These are phyloP conservation scores for Cercospora janseana DNA, from an alignment of 2,329 filamentous ascomycete genomes.

Conservation along the genomic window DNA sequence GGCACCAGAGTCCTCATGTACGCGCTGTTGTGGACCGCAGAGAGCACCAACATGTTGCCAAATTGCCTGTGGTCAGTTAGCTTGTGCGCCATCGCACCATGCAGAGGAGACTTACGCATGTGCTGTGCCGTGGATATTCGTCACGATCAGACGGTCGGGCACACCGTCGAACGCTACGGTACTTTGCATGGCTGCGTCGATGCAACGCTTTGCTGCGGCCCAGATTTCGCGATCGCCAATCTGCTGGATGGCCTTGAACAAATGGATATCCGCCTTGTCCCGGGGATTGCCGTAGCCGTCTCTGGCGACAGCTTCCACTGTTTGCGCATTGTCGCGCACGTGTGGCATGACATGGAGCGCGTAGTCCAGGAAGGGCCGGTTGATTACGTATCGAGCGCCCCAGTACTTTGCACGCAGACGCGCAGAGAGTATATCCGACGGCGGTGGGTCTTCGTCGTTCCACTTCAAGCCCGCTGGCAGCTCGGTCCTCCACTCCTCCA, in stretches of 20 bases:
- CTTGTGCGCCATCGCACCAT: neutral
- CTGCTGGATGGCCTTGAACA: constrained; percentile 38
- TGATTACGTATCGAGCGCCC: constrained; percentile 85
- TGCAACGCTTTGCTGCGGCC: constrained; percentile 49
- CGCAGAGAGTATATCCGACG: constrained; percentile 74
- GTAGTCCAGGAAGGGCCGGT: constrained; percentile 70
- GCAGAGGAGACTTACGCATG: constrained; percentile 72
- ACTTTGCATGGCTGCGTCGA: constrained; percentile 76
- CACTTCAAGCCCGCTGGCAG: constrained; percentile 58
- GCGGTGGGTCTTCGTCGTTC: constrained; percentile 66
- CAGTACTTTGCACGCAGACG: constrained; percentile 91
- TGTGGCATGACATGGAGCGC: constrained; percentile 53
- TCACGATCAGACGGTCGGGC: constrained; percentile 70
- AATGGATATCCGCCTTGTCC: constrained; percentile 35
- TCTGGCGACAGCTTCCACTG: constrained; percentile 30
- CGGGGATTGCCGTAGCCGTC: constrained; percentile 35
- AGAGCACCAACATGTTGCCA: constrained; percentile 88
- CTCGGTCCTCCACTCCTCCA: constrained; percentile 55
- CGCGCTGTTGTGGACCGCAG: constrained; percentile 67
- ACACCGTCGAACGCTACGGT: constrained; percentile 79
- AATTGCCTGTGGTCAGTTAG: constrained; percentile 69
- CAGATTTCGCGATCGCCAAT: constrained; percentile 33
- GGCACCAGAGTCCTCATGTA: constrained; percentile 59
- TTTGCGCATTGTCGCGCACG: constrained; percentile 22
- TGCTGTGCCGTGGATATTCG: constrained; percentile 93